Evolutionary conservation across 2,329 filamentous ascomycete genomes (phyloP).

Genomic region (Verticillium dahliae): DNA sequence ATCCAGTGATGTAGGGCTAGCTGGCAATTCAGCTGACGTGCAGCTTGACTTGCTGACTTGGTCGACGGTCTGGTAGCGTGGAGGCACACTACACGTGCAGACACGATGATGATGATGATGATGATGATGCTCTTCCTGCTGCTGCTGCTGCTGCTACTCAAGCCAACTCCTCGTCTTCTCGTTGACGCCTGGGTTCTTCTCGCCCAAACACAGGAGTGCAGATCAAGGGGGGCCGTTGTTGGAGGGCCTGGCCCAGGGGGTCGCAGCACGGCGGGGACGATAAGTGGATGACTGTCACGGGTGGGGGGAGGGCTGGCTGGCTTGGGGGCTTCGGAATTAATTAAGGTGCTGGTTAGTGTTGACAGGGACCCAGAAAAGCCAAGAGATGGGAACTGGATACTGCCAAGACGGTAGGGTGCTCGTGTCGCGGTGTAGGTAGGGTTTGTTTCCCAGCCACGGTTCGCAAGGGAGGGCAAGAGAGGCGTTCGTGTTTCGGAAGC

Average conservation of each 20-base stretch:
- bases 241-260: not conserved
- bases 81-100: not conserved
- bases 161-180: no score
- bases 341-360: constrained; percentile 1
- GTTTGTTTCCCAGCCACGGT: not conserved
- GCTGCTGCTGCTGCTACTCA: not conserved
- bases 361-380: not conserved
- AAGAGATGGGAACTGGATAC: constrained; percentile 2
- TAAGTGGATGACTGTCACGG: not conserved
- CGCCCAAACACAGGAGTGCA: not conserved
- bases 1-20: not conserved
- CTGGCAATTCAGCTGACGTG: not conserved
- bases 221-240: not conserved
- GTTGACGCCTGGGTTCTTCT: not conserved
- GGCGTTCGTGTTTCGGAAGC: no score
- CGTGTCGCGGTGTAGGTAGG: not conserved
- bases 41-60: not conserved
- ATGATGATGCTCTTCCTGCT: not conserved
- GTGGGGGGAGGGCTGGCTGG: not conserved
- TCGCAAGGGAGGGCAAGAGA: not conserved
- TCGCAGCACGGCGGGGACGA: not conserved
- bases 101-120: not conserved
- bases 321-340: not conserved
- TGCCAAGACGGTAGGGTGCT: not conserved
- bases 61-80: not conserved